phyloP scores from a whole-genome alignment of 495 filamentous ascomycete species.

The Daldinia concentrica region DNA sequence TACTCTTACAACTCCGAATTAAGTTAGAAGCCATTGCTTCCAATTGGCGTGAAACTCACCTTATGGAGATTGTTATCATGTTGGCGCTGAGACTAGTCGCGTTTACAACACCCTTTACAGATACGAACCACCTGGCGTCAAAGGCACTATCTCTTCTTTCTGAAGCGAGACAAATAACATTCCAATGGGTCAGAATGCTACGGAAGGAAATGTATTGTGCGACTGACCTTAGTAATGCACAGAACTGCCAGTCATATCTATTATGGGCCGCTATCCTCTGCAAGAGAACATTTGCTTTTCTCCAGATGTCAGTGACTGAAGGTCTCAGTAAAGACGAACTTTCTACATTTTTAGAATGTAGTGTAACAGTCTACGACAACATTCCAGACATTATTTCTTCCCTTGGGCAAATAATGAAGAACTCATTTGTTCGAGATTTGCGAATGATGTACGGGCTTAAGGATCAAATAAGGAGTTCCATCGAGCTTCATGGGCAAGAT shows the following conservation, averaged over 20 bases:
- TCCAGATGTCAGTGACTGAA: slow-evolving; percentile 23
- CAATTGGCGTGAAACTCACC: slow-evolving; percentile 63
- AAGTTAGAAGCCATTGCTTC: slow-evolving; percentile 52
- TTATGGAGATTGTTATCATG: slow-evolving; percentile 60
- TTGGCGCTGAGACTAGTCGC: slow-evolving; percentile 47
- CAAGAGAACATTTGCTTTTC: slow-evolving; percentile 57
- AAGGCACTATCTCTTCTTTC: slow-evolving; percentile 19
- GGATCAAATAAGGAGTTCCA: slow-evolving; percentile 26
- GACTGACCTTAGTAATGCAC: slow-evolving; percentile 48
- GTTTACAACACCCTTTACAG: slow-evolving; percentile 21
- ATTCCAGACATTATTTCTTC: slow-evolving; percentile 30
- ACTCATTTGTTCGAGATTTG: slow-evolving; percentile 39
- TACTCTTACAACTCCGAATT: slow-evolving; percentile 53
- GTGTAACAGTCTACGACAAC: slow-evolving; percentile 42
- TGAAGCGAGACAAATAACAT: slow-evolving; percentile 30
- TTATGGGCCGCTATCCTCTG: slow-evolving; percentile 62
- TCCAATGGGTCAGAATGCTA: slow-evolving; percentile 56
- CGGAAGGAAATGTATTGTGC: slow-evolving; percentile 57
- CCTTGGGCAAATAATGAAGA: slow-evolving; percentile 26
- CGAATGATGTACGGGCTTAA: slow-evolving; percentile 37
- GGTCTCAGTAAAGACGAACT: slow-evolving; percentile 22
- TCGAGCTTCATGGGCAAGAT: slow-evolving; percentile 12
- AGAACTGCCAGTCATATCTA: slow-evolving; percentile 50
- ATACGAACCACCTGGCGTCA: neutral
- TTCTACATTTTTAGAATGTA: slow-evolving; percentile 45